Evolutionary conservation across 1,139 yeast genomes (phyloP), one percentile per base, ranked within the genome.

Genomic region (Pichia sp.): DNA sequence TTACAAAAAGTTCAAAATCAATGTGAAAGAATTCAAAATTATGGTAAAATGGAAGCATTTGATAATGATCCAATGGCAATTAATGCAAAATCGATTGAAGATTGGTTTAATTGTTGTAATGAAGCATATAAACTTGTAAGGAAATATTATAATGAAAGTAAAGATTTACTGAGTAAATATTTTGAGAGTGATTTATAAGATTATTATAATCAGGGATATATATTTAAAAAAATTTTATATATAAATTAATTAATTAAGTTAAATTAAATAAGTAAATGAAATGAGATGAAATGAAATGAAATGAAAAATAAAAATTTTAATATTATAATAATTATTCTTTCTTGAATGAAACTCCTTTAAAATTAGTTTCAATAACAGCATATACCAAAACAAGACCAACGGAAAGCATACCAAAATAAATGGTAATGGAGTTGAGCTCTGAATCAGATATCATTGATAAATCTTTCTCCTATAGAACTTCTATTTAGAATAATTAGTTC

Each of bases 11-110:
- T 92, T 48, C 87, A 92, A 54, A 77, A 80, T 61, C 86, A 88
- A 58, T 92, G 98, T 68, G 98, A 90, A 66, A 74, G 92, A 59
- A 89, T 92, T 56, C 98, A 92, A 66, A 88, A 90, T 65, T 80
- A 86, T 58, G 97, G 96, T n/a, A 70, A 77, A 56, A 73, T 67
- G 56, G 61, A 63, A 44, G 72, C 74, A 52, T 73, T 71, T 52
- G 81, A 76, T 58, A 69, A 71, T 53, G 71, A 68, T 52, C 68
- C 64, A 43, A 53, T 54, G 26, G 58, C 62, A 3, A 45, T 51
- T 7, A 48, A 53, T 26, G 65, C 62, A 33, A 56, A 55, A 28
- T 50, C 48, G 30, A 46, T 58, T 11, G 57, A 59, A 26, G 75
- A 71, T 53, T 79, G 83, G 83, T 69, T 74, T 41, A 60, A 61